Base-by-base conservation (phyloP, 345 rosid species). In the Aethionema arabicum region DNA sequence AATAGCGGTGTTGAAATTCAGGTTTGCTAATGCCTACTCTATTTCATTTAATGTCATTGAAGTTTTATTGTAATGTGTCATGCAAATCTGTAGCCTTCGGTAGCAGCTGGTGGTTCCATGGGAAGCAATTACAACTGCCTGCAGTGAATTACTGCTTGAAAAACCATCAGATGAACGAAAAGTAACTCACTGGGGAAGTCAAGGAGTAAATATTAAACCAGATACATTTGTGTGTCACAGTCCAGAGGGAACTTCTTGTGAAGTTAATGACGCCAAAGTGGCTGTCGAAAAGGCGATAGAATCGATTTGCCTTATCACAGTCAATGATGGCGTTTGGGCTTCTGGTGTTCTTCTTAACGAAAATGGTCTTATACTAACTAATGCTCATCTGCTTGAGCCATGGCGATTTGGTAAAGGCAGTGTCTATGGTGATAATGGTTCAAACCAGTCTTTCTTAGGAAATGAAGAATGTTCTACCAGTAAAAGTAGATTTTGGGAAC, bases 51-150 rank as follows among this genome's bases (percentile, higher is more conserved):
- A 45, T 52, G 52, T 72, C 72, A n/a, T 65, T 60, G 64, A 72
- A 70, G 56, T 74, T 76, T 61, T 13, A 66, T 36, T 75, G 78
- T 78, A 65, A 76, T 77, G 70, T 78, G 76, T 82, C 74, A 87
- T 79, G 71, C 77, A 83, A 79, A 75, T 79, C 63, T 82, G 76
- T 93, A 83, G 96, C 81, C 77, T 93, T 87, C 78, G 96, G 78
- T 87, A 78, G 83, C 96, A 85, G 99, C 90, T 87, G 77, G 85
- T 93, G 95, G 89, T 93, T 78, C 97, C 97, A 3, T 93, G 97
- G 97, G 92, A 82, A 74, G 96, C 96, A 83, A 80, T 93, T 78
- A 82, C 90, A 78, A 70, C 83, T 79, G 88, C 95, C 81, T 85
- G 86, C 74, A 73, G 80, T 69, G 80, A 81, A 81, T 79, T 85